Conservation (phyloP, 1,139 yeast species). For the Kazachstania sp. region DNA sequence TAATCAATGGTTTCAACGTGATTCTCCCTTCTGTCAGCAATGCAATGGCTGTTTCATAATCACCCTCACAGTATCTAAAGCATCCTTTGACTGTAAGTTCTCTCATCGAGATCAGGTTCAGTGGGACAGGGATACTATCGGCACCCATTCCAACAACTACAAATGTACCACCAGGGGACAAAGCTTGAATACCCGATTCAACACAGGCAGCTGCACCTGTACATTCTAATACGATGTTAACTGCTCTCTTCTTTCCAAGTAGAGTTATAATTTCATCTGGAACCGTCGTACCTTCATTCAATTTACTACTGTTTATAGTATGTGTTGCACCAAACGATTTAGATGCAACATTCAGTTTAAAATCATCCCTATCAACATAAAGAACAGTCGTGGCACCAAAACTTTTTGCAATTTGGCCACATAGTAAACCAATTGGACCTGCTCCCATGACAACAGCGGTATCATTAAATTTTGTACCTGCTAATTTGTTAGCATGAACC, state of each 20-base stretch:
- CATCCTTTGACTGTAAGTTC: constrained; percentile 67
- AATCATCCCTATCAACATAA: constrained; percentile 29
- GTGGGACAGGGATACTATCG: constrained; percentile 61
- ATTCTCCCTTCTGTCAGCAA: constrained; percentile 55
- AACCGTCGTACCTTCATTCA: constrained; percentile 23
- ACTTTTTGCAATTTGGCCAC: constrained; percentile 70
- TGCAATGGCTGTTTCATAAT: constrained; percentile 66
- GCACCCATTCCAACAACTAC: constrained; percentile 76
- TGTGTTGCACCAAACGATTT: constrained; percentile 35
- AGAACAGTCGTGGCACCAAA: constrained; percentile 61
- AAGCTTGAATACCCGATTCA: constrained; percentile 49
- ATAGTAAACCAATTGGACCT: constrained; percentile 82
- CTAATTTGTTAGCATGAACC: constrained; percentile 69
- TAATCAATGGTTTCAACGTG: constrained; percentile 59
- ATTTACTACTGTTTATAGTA: constrained; percentile 41
- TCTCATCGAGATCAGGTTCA: constrained; percentile 59
- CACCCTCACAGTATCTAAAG: constrained; percentile 75
- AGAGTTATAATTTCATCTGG: constrained; percentile 35
- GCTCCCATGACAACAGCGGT: constrained; percentile 79
- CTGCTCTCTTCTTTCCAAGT: constrained; percentile 37
- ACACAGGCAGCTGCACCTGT: constrained; percentile 69
- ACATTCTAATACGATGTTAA: constrained; percentile 60
- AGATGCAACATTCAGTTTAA: constrained; percentile 26
- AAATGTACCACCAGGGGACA: constrained; percentile 54
- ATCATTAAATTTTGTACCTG: constrained; percentile 63